These are phyloP conservation scores for Amniculicola lignicola DNA, from an alignment of 495 filamentous ascomycete species.

Conservation along the genomic window DNA sequence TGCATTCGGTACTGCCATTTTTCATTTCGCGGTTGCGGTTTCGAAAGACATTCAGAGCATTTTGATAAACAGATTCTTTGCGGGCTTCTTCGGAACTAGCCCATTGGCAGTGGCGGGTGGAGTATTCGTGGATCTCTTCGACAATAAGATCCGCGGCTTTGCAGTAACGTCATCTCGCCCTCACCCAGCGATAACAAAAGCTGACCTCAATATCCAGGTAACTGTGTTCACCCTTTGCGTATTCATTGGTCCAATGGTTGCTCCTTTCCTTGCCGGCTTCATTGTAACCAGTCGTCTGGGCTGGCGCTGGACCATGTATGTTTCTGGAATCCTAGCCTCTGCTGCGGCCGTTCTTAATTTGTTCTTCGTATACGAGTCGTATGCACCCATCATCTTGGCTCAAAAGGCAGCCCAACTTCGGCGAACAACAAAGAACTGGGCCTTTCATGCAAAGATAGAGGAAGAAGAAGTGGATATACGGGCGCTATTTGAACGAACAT, in stretches of 20 bases:
- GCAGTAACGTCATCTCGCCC: too few relatives aligned
- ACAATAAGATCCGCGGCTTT: constrained; percentile 73
- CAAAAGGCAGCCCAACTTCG: constrained; percentile 74
- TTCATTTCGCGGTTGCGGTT: constrained; percentile 66
- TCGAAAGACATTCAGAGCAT: constrained; percentile 80
- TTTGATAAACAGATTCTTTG: constrained; percentile 80
- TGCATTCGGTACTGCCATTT: constrained; percentile 78
- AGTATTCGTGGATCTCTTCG: constrained; percentile 84
- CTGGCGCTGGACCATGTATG: constrained; percentile 86
- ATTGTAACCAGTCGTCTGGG: constrained; percentile 64
- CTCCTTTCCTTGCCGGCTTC: constrained; percentile 83
- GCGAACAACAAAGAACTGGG: constrained; percentile 83
- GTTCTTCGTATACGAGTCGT: constrained; percentile 76
- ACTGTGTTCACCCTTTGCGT: constrained; percentile 81
- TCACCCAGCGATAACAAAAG: too few relatives aligned
- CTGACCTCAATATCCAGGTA: too few relatives aligned
- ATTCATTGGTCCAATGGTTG: constrained; percentile 76
- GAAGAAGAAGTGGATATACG: constrained; percentile 83
- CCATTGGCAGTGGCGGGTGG: constrained; percentile 82
- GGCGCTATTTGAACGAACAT: constrained; percentile 79
- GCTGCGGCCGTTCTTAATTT: constrained; percentile 64
- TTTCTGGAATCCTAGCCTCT: constrained; percentile 71
- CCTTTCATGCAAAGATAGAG: constrained; percentile 89
- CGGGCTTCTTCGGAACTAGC: constrained; percentile 68
- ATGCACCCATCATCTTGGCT: constrained; percentile 78